Conservation (phyloP, 208 protist species). For the Leishmania gerbilli region DNA sequence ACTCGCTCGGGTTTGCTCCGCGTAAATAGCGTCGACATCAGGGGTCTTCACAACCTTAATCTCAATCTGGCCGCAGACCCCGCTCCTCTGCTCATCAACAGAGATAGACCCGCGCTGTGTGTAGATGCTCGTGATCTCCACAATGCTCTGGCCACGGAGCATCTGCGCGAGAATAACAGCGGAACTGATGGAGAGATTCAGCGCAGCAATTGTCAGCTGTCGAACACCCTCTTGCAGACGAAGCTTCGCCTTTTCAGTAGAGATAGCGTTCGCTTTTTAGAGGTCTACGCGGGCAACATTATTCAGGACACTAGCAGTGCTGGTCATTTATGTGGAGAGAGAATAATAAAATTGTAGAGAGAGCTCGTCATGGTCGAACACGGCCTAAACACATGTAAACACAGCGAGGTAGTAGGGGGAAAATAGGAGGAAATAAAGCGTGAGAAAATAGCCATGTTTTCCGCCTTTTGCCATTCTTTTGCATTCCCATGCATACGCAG, state of each 20-base stretch:
- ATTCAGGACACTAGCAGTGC: conserved; percentile 18
- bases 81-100: conserved; percentile 31
- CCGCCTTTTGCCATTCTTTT: neutral
- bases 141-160: conserved; percentile 59
- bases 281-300: conserved; percentile 48
- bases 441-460: neutral
- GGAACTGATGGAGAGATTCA: conserved; percentile 48
- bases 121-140: conserved; percentile 49
- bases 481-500: neutral
- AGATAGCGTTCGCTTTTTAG: conserved; percentile 49
- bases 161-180: conserved; percentile 55
- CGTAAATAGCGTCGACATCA: conserved; percentile 49
- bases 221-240: conserved; percentile 42
- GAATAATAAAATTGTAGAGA: neutral
- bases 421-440: neutral
- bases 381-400: neutral
- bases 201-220: conserved; percentile 45
- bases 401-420: neutral
- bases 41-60: conserved; percentile 43
- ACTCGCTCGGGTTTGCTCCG: conserved; percentile 46
- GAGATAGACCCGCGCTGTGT: conserved; percentile 37
- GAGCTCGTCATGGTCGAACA: neutral
- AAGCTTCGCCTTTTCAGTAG: conserved; percentile 50
- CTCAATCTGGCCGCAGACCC: conserved; percentile 45
- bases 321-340: conserved; percentile 2